phyloP scores from a whole-genome alignment of 2,329 filamentous ascomycete species.

The Xylaria sp. region DNA sequence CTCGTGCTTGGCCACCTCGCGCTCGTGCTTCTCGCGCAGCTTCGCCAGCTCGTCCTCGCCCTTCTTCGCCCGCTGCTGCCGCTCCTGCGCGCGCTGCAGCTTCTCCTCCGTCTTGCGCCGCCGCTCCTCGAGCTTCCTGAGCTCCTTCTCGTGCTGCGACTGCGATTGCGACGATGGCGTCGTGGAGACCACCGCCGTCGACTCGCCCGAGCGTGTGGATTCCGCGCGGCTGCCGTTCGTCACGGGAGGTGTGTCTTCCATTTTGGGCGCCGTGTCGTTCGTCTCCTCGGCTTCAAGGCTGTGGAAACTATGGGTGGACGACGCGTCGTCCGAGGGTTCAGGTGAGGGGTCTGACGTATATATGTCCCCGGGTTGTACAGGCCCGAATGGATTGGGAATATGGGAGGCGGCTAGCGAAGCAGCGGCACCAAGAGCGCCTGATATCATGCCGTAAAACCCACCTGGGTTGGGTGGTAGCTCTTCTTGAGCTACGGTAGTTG shows the following conservation, averaged over 20 bases:
- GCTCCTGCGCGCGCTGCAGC: slow-evolving; percentile 32
- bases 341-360: slow-evolving; percentile 34
- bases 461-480: slow-evolving; percentile 40
- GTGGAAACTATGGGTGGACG: slow-evolving; percentile 53
- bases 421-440: slow-evolving; percentile 54
- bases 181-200: slow-evolving; percentile 34
- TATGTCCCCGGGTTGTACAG: slow-evolving; percentile 35
- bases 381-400: slow-evolving; percentile 40
- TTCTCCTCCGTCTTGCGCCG: slow-evolving; percentile 49
- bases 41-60: slow-evolving; percentile 57
- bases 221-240: slow-evolving; percentile 27
- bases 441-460: slow-evolving; percentile 60
- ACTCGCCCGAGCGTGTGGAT: slow-evolving; percentile 45
- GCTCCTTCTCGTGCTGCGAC: slow-evolving; percentile 63
- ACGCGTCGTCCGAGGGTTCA: slow-evolving; percentile 45
- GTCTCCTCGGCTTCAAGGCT: slow-evolving; percentile 56
- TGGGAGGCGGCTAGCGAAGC: slow-evolving; percentile 55
- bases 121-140: slow-evolving; percentile 63
- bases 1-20: slow-evolving; percentile 66
- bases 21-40: slow-evolving; percentile 64
- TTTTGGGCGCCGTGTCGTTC: slow-evolving; percentile 27
- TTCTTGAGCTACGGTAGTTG: slow-evolving; percentile 18
- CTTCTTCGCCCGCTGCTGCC: slow-evolving; percentile 37
- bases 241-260: slow-evolving; percentile 25
- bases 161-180: too few species aligned